Percentiles rank a stretch among this genome's conserved stretches.
Conservation (phyloP, 805 yeast species). For the Cyberlindnera petersonii region DNA sequence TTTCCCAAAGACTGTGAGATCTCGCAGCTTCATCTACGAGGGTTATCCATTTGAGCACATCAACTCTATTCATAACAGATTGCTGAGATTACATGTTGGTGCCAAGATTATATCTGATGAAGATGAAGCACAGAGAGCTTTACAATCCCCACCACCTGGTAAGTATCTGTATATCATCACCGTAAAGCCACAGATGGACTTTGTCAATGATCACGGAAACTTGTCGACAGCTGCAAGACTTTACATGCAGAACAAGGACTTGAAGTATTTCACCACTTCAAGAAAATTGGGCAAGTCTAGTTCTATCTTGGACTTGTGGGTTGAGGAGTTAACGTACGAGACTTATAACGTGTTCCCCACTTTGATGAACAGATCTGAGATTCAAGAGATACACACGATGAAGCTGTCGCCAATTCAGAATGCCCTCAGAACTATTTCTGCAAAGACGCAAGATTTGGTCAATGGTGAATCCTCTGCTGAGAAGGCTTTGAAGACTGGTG, state of each 20-base stretch:
- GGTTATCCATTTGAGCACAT: slow-evolving; percentile 87
- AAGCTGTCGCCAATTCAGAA: slow-evolving; percentile 81
- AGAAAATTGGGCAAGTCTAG: slow-evolving; percentile 72
- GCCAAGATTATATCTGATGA: slow-evolving; percentile 62
- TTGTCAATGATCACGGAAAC: slow-evolving; percentile 36
- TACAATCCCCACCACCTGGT: slow-evolving; percentile 57
- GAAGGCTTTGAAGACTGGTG: slow-evolving; percentile 48
- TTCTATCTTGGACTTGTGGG: slow-evolving; percentile 76
- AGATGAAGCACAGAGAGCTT: slow-evolving; percentile 49
- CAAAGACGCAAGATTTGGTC: slow-evolving; percentile 68
- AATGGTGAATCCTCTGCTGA: slow-evolving; percentile 60
- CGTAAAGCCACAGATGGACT: slow-evolving; percentile 64
- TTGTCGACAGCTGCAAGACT: slow-evolving; percentile 57
- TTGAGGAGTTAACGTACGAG: slow-evolving; percentile 78
- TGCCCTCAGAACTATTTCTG: slow-evolving; percentile 63
- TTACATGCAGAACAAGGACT: slow-evolving; percentile 70
- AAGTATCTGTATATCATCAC: slow-evolving; percentile 67
- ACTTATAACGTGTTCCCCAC: slow-evolving; percentile 80
- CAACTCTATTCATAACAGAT: slow-evolving; percentile 73
- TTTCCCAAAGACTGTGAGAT: slow-evolving; percentile 73
- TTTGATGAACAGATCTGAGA: slow-evolving; percentile 78
- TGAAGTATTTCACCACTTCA: slow-evolving; percentile 64
- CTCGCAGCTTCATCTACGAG: slow-evolving; percentile 75
- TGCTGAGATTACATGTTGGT: slow-evolving; percentile 75
- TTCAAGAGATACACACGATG: slow-evolving; percentile 43